A percentile compares a stretch with the other conserved stretches of the same genome.
Conservation (phyloP, 73 alveolate genomes). For the Paramecium sexaurelia region DNA sequence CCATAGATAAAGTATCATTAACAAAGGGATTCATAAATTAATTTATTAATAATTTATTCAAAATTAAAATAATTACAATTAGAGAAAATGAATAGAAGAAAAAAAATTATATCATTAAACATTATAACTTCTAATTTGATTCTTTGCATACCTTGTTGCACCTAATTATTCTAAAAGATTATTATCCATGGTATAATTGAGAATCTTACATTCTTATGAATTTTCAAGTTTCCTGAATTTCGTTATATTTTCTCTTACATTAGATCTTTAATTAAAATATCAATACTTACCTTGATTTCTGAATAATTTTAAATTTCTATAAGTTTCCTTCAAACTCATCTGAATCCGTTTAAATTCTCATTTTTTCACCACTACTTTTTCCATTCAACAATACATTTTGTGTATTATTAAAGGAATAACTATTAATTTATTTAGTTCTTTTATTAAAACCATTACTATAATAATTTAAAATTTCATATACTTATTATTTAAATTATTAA, state of each 20-base stretch:
- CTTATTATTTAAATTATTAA: background rate
- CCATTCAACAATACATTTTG: background rate
- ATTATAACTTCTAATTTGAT: slow-evolving; percentile 20
- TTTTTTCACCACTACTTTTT: background rate
- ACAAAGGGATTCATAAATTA: background rate
- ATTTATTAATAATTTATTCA: background rate
- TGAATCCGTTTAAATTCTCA: slow-evolving; percentile 4
- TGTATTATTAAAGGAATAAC: slow-evolving; percentile 5
- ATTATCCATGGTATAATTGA: slow-evolving; percentile 43
- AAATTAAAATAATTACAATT: background rate
- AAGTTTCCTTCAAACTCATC: slow-evolving; percentile 28
- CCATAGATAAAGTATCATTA: background rate
- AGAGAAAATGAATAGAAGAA: background rate
- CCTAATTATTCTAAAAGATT: background rate
- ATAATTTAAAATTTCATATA: background rate
- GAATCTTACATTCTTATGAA: background rate
- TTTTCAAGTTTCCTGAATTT: slow-evolving; percentile 4
- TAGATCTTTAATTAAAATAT: background rate
- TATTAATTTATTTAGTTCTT: slow-evolving; percentile 15
- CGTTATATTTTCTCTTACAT: background rate
- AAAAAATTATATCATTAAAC: background rate
- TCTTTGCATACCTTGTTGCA: slow-evolving; percentile 1
- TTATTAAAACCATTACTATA: background rate
- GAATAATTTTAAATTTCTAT: background rate
- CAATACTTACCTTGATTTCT: slow-evolving; percentile 23